Evolutionary conservation across 2,329 filamentous ascomycete species (phyloP).

Genomic region (Neofusicoccum ribis): DNA sequence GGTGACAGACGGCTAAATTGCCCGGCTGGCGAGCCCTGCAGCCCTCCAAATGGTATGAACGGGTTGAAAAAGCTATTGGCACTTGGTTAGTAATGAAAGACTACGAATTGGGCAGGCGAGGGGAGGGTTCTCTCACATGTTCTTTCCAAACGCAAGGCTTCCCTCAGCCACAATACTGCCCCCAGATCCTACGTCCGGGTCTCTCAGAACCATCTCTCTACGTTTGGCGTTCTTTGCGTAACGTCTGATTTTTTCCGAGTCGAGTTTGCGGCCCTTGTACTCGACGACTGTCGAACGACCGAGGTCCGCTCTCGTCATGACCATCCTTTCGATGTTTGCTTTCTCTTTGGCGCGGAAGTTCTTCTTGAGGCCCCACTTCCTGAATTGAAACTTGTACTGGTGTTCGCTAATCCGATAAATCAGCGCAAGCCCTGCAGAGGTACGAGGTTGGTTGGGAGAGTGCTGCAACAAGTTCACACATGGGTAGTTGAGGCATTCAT

Average conservation of each 20-base stretch:
- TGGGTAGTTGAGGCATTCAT: too few relatives aligned
- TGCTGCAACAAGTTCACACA: too few relatives aligned
- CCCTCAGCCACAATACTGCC: too few relatives aligned
- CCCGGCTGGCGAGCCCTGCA: background rate
- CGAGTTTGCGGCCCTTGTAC: conserved; percentile 30
- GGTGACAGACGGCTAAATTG: background rate
- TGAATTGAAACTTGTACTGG: conserved; percentile 17
- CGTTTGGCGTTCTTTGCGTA: conserved; percentile 26
- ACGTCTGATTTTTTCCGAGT: conserved; percentile 29
- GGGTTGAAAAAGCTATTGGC: background rate
- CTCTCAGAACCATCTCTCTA: background rate
- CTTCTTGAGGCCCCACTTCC: conserved; percentile 34
- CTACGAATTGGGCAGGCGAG: too few relatives aligned
- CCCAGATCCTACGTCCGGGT: background rate
- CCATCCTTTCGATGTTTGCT: conserved; percentile 21
- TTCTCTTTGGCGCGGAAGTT: conserved; percentile 28
- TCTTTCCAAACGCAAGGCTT: background rate
- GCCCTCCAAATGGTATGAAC: background rate
- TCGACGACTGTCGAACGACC: conserved; percentile 23
- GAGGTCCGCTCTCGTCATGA: conserved; percentile 24
- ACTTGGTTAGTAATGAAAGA: background rate
- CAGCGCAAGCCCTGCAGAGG: too few relatives aligned
- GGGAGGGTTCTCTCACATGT: background rate
- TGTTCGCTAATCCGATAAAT: background rate
- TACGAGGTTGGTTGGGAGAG: too few relatives aligned